Conservation (phyloP, 176 grass and related monocot species). For the Triticum timopheevii region DNA sequence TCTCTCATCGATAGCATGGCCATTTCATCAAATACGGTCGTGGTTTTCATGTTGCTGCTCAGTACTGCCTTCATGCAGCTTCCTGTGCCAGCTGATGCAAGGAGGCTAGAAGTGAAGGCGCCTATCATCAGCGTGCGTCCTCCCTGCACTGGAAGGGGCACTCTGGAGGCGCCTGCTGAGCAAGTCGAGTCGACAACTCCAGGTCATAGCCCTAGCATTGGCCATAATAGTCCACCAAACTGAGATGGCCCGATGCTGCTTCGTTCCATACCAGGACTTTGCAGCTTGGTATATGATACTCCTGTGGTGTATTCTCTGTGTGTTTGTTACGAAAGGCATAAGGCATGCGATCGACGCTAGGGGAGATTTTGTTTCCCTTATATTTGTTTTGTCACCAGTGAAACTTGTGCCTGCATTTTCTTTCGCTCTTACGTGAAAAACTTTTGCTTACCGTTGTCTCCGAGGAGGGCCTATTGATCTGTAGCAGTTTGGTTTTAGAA, state of each 20-base stretch:
- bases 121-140: not conserved
- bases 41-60: conserved; percentile 33
- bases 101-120: conserved; percentile 34
- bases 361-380: conserved; percentile 12
- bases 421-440: conserved; percentile 14
- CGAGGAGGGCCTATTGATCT: conserved; percentile 14
- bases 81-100: conserved; percentile 38
- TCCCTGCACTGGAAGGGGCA: conserved; percentile 6
- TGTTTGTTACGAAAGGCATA: conserved; percentile 17
- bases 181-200: conserved; percentile 31
- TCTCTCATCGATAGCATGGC: conserved; percentile 36
- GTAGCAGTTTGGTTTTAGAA: conserved; percentile 1
- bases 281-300: not conserved
- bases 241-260: conserved; percentile 16
- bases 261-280: not conserved
- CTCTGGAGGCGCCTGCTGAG: not conserved
- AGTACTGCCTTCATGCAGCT: conserved; percentile 40
- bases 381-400: not conserved
- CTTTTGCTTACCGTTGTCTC: conserved; percentile 18
- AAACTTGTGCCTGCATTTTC: conserved; percentile 21
- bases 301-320: conserved; percentile 19
- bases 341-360: conserved; percentile 15
- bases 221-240: conserved; percentile 44
- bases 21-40: conserved; percentile 4
- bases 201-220: conserved; percentile 61